Base-by-base conservation (phyloP, 2,329 filamentous ascomycete species). In the Alternaria brassicicola region DNA sequence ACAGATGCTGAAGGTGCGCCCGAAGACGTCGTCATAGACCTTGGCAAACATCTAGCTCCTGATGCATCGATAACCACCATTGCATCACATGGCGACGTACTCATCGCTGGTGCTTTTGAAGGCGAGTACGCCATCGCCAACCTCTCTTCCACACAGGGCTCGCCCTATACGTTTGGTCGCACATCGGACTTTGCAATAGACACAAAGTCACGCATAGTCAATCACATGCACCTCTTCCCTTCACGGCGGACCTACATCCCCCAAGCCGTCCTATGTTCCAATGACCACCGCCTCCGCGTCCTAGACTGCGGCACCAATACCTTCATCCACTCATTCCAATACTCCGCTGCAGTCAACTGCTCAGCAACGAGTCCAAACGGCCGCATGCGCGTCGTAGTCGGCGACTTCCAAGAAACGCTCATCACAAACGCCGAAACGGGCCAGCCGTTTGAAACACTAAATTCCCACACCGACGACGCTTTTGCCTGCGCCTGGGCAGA, bases 401-500 rank as follows among this genome's bases (percentile, higher is more conserved):
- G 91, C 45, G 91, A 94, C 68, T 81, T 83, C 57, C 78, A 81
- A 55, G 82, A 89, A 36, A 86, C 89, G 0, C 78, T 89, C 48
- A 89, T 94, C 69, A 85, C 86, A 13, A 85, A 91, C 61, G 87
- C 90, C 10, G 89, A 91, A 54, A 87, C 84, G 12, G 87, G 89
- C 13, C 78, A 78, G 83, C 58, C 80, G 80, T 54, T 82, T 84
- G 62, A 88, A 64, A 77, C 79, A 25, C 83, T 93, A 2, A 76
- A 79, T 4, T 88, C 88, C 2, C 89, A 92, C 69, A 81, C 81
- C 13, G 90, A 93, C 69, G 90, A 84, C 65, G 89, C 87, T 2
- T 94, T 93, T 68, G 87, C 90, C 2, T 92, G 89, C 68, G 90
- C 89, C 64, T 94, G 91, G 91, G 88, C 90, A 17, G 87, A 89